Evolutionary conservation across 2,329 filamentous ascomycete species (phyloP).

Genomic region (Hypoxylon rubiginosum): DNA sequence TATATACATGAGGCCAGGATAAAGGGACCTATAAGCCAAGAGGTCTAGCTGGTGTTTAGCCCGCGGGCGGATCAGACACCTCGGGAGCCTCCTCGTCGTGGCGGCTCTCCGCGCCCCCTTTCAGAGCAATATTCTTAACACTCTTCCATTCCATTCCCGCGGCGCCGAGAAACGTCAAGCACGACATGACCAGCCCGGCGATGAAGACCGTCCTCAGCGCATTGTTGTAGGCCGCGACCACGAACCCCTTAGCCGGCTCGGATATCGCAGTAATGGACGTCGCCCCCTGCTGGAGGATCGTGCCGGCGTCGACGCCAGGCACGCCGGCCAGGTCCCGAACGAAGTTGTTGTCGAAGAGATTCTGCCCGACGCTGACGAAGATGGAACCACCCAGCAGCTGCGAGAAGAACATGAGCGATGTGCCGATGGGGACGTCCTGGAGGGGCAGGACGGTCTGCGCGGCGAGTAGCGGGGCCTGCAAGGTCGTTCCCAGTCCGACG

Average conservation of each 20-base stretch:
- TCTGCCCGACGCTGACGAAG: slow-evolving; percentile 61
- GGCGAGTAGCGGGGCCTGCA: slow-evolving; percentile 62
- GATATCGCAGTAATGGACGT: slow-evolving; percentile 41
- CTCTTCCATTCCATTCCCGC: slow-evolving; percentile 71
- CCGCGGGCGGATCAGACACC: no score
- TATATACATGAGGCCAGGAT: no score
- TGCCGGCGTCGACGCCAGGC: slow-evolving; percentile 46
- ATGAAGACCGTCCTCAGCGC: slow-evolving; percentile 71
- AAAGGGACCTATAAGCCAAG: no score
- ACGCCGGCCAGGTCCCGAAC: slow-evolving; percentile 52
- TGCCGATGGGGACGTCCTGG: slow-evolving; percentile 59
- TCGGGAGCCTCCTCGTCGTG: no score
- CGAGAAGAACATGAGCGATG: slow-evolving; percentile 60
- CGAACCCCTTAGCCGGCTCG: slow-evolving; percentile 41
- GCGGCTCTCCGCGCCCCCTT: no score
- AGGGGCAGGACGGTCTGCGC: slow-evolving; percentile 61
- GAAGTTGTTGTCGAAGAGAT: slow-evolving; percentile 60
- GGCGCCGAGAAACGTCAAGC: slow-evolving; percentile 67
- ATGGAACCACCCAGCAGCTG: slow-evolving; percentile 62
- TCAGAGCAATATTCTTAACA: no score
- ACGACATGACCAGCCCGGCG: slow-evolving; percentile 68
- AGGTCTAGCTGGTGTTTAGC: no score
- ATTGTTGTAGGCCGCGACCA: slow-evolving; percentile 69
- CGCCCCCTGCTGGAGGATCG: slow-evolving; percentile 51
- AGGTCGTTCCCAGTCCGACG: slow-evolving; percentile 58